phyloP scores from a whole-genome alignment of 2,329 filamentous ascomycete genomes.

The Allantophomopsis cytisporea region DNA sequence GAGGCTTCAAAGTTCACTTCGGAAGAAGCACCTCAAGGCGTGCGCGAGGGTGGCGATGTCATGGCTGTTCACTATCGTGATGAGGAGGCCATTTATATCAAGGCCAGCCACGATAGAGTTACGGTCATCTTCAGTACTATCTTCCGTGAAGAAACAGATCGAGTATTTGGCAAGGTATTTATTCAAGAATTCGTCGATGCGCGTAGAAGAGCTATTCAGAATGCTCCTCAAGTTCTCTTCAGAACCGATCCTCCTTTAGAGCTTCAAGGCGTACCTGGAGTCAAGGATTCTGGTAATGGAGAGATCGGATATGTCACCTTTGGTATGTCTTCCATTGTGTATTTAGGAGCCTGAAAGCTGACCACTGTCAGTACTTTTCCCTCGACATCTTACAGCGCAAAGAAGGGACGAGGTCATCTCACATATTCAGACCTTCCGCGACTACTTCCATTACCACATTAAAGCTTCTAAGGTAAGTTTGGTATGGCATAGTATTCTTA shows the following conservation, averaged over 20 bases:
- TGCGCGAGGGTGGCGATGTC: conserved; percentile 79
- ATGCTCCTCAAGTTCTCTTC: conserved; percentile 95
- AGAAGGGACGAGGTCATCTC: conserved; percentile 92
- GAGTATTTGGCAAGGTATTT: conserved; percentile 96
- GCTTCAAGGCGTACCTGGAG: conserved; percentile 73
- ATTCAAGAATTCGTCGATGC: conserved; percentile 98
- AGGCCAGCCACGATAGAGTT: conserved; percentile 91
- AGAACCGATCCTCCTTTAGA: conserved; percentile 89
- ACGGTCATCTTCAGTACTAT: conserved; percentile 98
- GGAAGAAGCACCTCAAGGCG: conserved; percentile 84
- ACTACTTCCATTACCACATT: conserved; percentile 99
- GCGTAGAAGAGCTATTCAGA: conserved; percentile 86
- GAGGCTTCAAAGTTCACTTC: conserved; percentile 86
- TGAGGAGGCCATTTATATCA: conserved; percentile 97
- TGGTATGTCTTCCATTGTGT: conserved; percentile 38
- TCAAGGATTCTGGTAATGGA: conserved; percentile 60
- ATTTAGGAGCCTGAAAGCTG: conserved; percentile 5
- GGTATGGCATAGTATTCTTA: not conserved
- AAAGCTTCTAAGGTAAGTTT: conserved; percentile 76
- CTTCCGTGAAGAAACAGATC: conserved; percentile 94
- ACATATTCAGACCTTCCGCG: conserved; percentile 98
- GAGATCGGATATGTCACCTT: conserved; percentile 98
- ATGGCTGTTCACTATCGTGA: conserved; percentile 98
- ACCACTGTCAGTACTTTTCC: conserved; percentile 66
- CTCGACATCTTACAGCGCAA: conserved; percentile 81